phyloP scores from a whole-genome alignment of 768 basidiomycete genomes.

The Suillus brevipes region DNA sequence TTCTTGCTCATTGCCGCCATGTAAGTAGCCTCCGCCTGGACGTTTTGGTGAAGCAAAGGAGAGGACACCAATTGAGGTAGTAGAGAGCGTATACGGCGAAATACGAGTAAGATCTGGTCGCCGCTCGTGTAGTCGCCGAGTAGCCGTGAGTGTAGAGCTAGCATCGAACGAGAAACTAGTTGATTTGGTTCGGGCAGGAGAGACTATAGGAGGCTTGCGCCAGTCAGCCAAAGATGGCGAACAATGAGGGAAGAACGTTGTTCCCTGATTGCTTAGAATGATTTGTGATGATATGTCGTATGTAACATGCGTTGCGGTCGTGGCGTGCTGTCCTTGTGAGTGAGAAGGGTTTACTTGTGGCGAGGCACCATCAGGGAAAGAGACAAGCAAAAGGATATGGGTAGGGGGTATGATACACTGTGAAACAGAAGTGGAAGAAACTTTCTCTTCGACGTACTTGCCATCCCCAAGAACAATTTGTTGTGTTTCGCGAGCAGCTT shows the following conservation, averaged over 20 bases:
- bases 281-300: slow-evolving; percentile 41
- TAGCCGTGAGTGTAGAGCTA: slow-evolving; percentile 34
- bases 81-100: slow-evolving; percentile 20
- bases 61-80: slow-evolving; percentile 37
- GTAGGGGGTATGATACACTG: slow-evolving; percentile 9
- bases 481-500: slow-evolving; percentile 38
- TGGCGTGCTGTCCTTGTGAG: slow-evolving; percentile 6
- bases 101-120: slow-evolving; percentile 15
- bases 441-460: slow-evolving; percentile 37
- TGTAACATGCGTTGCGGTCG: slow-evolving; percentile 10
- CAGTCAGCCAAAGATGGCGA: slow-evolving; percentile 37
- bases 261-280: slow-evolving; percentile 36
- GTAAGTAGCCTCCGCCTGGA: slow-evolving; percentile 44
- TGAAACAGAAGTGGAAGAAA: slow-evolving; percentile 11
- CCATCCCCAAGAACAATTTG: slow-evolving; percentile 41
- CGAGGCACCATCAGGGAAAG: slow-evolving; percentile 2
- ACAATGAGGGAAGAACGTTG: slow-evolving; percentile 42
- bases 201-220: slow-evolving; percentile 20
- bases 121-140: slow-evolving; percentile 27
- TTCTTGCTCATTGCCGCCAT: slow-evolving; percentile 48
- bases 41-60: slow-evolving; percentile 46
- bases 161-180: slow-evolving; percentile 31
- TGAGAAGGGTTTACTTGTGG: background rate
- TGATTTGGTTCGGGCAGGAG: slow-evolving; percentile 7
- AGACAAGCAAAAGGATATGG: slow-evolving; percentile 5